These are phyloP conservation scores for Rhizopogon salebrosus DNA, from an alignment of 768 basidiomycete genomes.

Conservation along the genomic window DNA sequence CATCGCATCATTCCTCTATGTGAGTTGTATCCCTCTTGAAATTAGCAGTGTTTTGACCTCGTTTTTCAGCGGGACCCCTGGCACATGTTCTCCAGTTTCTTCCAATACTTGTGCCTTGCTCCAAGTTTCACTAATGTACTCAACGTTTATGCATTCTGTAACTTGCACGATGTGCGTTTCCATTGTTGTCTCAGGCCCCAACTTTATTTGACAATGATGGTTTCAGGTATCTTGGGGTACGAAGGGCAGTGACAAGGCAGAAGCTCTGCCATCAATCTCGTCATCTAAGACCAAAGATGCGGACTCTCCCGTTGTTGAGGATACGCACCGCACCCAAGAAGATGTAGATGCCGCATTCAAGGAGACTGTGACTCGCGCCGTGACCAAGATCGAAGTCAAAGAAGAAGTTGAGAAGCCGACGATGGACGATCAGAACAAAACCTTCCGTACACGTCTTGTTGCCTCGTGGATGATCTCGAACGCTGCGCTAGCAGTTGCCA, in stretches of 20 bases:
- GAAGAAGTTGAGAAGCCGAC: constrained; percentile 75
- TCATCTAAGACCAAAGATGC: constrained; percentile 77
- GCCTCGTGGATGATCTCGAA: constrained; percentile 78
- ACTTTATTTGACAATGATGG: neutral
- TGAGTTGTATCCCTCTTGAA: constrained; percentile 33
- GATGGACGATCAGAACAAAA: constrained; percentile 86
- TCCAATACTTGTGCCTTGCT: constrained; percentile 86
- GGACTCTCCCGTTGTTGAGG: constrained; percentile 79
- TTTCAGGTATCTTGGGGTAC: constrained; percentile 87
- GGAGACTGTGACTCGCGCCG: constrained; percentile 83
- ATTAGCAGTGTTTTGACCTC: constrained; percentile 4
- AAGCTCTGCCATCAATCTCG: constrained; percentile 83
- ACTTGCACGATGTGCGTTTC: constrained; percentile 75
- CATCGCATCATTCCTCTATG: constrained; percentile 78
- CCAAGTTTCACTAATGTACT: constrained; percentile 93
- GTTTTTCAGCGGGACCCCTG: constrained; percentile 82
- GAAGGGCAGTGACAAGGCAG: constrained; percentile 92
- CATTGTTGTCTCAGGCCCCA: neutral
- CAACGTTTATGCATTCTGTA: constrained; percentile 97
- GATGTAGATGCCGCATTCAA: constrained; percentile 91
- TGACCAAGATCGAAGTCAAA: constrained; percentile 65
- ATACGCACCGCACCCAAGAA: constrained; percentile 74
- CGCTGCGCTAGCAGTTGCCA: constrained; percentile 64
- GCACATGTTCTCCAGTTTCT: constrained; percentile 95
- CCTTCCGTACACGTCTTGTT: constrained; percentile 87